Evolutionary conservation across 1,284 basidiomycete species (phyloP).

Genomic region (Grifola frondosa): DNA sequence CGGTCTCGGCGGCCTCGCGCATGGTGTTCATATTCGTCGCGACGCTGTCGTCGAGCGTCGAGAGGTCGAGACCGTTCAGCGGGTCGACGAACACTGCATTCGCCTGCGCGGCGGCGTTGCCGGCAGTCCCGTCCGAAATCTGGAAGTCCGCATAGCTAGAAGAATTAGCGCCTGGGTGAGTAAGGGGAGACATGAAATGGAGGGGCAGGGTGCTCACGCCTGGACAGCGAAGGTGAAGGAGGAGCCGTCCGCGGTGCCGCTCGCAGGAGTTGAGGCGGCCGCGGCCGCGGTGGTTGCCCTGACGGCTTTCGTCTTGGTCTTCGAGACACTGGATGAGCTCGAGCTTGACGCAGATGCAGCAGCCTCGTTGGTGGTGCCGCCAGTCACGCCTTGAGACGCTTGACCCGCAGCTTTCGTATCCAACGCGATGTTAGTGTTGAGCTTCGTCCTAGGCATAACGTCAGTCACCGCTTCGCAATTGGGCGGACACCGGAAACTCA

Average conservation of each 20-base stretch:
- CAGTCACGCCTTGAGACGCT: constrained; percentile 33
- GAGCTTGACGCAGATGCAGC: constrained; percentile 2
- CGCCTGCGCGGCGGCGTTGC: constrained; percentile 41
- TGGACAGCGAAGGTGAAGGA: constrained; percentile 14
- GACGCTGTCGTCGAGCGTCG: constrained; percentile 28
- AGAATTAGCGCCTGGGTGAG: not conserved
- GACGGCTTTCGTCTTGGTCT: not conserved
- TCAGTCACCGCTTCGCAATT: not conserved
- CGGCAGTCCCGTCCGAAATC: constrained; percentile 45
- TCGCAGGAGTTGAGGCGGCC: constrained; percentile 1
- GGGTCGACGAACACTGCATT: constrained; percentile 45
- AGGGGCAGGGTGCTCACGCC: constrained; percentile 16
- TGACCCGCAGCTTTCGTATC: constrained; percentile 34
- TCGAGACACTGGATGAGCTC: not conserved
- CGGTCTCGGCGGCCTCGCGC: constrained; percentile 43
- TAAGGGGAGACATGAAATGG: too few species aligned
- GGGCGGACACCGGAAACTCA: constrained; percentile 12
- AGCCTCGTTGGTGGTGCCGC: constrained; percentile 10
- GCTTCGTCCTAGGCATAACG: constrained; percentile 28
- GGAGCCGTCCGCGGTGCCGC: constrained; percentile 9
- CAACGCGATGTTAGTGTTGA: constrained; percentile 37
- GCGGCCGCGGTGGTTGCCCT: not conserved
- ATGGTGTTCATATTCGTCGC: constrained; percentile 41
- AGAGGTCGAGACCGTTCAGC: constrained; percentile 39
- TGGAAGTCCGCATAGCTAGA: constrained; percentile 44